phyloP scores from a whole-genome alignment of 768 basidiomycete species.

The Mycena rebaudengoi region DNA sequence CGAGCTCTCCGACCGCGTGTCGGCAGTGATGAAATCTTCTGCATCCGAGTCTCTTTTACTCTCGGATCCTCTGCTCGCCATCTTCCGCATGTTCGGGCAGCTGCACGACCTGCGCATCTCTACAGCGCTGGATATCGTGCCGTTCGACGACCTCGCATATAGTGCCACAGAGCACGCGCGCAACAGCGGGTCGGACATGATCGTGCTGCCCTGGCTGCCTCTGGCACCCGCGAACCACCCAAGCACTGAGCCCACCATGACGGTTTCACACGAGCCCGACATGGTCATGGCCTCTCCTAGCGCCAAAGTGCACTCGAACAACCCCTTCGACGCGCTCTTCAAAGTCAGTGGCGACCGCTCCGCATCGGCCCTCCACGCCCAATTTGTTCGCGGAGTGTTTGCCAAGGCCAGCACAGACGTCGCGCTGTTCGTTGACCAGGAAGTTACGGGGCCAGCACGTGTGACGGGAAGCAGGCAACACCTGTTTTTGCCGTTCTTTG shows the following conservation, averaged over 20 bases:
- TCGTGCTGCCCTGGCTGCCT: slow-evolving; percentile 85
- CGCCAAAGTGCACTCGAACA: slow-evolving; percentile 40
- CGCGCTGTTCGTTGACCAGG: slow-evolving; percentile 82
- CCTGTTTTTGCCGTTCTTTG: slow-evolving; percentile 90
- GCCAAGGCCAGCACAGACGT: slow-evolving; percentile 76
- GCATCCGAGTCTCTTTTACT: slow-evolving; percentile 71
- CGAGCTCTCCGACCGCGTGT: slow-evolving; percentile 86
- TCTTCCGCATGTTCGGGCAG: slow-evolving; percentile 81
- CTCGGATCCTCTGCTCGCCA: slow-evolving; percentile 75
- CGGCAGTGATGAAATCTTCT: slow-evolving; percentile 87
- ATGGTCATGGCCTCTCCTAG: slow-evolving; percentile 20
- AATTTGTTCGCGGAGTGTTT: slow-evolving; percentile 87
- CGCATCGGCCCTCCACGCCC: slow-evolving; percentile 71
- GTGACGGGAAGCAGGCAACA: slow-evolving; percentile 56
- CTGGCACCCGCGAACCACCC: slow-evolving; percentile 36
- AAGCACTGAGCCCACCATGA: slow-evolving; percentile 2
- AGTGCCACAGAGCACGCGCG: slow-evolving; percentile 76
- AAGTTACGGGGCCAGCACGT: slow-evolving; percentile 40
- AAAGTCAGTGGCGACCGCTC: slow-evolving; percentile 49
- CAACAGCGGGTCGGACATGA: slow-evolving; percentile 69
- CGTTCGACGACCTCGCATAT: slow-evolving; percentile 75
- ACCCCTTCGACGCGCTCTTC: slow-evolving; percentile 82
- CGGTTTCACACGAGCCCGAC: slow-evolving; percentile 7
- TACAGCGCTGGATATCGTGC: slow-evolving; percentile 77
- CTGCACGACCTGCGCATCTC: slow-evolving; percentile 72